Evolutionary conservation across 768 basidiomycete species (phyloP), one percentile per base, ranked within the genome.

Genomic region (Mycena latifolia): DNA sequence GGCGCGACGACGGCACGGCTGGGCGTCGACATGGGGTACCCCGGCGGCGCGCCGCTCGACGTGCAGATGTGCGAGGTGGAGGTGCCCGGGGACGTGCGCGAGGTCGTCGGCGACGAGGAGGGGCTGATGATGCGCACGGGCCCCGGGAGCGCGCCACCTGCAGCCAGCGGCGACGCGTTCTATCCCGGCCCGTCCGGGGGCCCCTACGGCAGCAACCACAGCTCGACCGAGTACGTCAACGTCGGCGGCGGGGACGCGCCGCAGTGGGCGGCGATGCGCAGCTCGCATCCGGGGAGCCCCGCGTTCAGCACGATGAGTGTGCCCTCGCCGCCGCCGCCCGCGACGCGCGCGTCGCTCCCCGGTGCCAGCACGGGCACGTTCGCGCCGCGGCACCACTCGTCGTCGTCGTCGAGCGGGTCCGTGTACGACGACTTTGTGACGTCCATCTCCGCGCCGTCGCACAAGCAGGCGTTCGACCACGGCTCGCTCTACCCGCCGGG

Each of bases 381-480:
- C 52, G n/a, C 18, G 10, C 35, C 18, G 10, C 35, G 53, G n/a
- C 69, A 61, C 43, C 68, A 65, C 76, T 15, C 76, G 72, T 28
- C 77, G 77, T 18, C 74, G 71, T 35, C 77, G 73, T 22, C 77
- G 74, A n/a, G 72, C 75, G n/a, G 65, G 70, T 55, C 77, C 69
- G 65, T 70, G 64, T 53, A 80, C 29, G 77, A 84, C 14, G 81
- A 82, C 28, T 81, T 78, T 67, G 79, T 83, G 33, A 78, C 84
- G 0, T 85, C 88, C 27, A 78, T 89, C 58, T 90, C 91, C 12
- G 90, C 90, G 2, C 89, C 92, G 17, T 86, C 91, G 43, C 89
- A 90, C 72, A 88, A 90, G 75, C 84, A 85, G 51, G 80, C 81
- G 12, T 92, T 92, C 58, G 91, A 92, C 77, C 85, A 89, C 71